Conservation (phyloP, 2,329 filamentous ascomycete species). For the Dactylellina cionopaga region DNA sequence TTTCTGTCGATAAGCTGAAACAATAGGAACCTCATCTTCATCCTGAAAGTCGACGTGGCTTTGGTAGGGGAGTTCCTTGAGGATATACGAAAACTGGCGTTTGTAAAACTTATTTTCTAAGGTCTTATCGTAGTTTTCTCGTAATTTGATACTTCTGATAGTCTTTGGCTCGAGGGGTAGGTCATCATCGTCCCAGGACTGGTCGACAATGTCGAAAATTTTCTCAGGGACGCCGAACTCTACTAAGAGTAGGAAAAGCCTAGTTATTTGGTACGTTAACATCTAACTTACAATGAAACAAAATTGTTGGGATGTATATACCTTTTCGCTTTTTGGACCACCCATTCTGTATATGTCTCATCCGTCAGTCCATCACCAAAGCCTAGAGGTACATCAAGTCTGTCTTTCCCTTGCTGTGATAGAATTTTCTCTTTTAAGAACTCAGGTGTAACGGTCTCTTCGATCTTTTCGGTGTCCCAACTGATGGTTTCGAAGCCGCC, state of each 20-base stretch:
- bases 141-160: slow-evolving; percentile 71
- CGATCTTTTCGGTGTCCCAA: slow-evolving; percentile 78
- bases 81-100: slow-evolving; percentile 74
- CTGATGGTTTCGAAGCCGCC: slow-evolving; percentile 58
- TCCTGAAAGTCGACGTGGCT: slow-evolving; percentile 72
- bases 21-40: slow-evolving; percentile 74
- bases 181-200: slow-evolving; percentile 79
- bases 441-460: slow-evolving; percentile 73
- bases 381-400: slow-evolving; percentile 70
- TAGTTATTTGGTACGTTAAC: slow-evolving; percentile 58
- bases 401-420: slow-evolving; percentile 66
- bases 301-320: not conserved
- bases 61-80: slow-evolving; percentile 71
- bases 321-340: slow-evolving; percentile 71
- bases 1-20: slow-evolving; percentile 64
- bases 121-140: slow-evolving; percentile 69
- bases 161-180: slow-evolving; percentile 74
- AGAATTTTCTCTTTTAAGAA: slow-evolving; percentile 74
- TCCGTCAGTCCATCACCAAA: slow-evolving; percentile 76
- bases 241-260: slow-evolving; percentile 74
- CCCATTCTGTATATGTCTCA: slow-evolving; percentile 81
- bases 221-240: slow-evolving; percentile 76
- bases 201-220: slow-evolving; percentile 78
- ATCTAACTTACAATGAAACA: not conserved
- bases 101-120: slow-evolving; percentile 75